A percentile compares a stretch with the other conserved stretches of the same genome.
Conservation (phyloP, 768 basidiomycete species). For the Serendipita vermifera region DNA sequence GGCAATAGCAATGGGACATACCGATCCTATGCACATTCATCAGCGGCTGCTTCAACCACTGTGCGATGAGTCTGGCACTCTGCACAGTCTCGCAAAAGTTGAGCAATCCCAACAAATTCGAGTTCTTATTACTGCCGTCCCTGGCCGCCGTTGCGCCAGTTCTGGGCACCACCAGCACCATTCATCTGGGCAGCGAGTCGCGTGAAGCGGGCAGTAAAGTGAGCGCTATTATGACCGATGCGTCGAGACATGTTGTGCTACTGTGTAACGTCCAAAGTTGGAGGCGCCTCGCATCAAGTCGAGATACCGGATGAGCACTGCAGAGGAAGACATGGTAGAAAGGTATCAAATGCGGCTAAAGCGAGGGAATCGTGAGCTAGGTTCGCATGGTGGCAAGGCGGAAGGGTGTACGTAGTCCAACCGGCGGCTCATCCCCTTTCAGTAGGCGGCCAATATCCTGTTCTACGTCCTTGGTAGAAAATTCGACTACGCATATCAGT, state of each 20-base stretch:
- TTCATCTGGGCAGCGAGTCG: constrained; percentile 35
- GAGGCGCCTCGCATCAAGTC: constrained; percentile 61
- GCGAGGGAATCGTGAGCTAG: not conserved
- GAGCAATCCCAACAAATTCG: constrained; percentile 74
- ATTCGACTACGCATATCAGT: constrained; percentile 51
- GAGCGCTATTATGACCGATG: constrained; percentile 81
- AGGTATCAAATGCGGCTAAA: constrained; percentile 64
- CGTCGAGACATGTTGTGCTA: constrained; percentile 84
- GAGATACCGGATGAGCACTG: constrained; percentile 74
- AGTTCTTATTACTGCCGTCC: constrained; percentile 60
- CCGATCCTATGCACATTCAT: constrained; percentile 89
- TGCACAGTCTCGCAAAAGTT: constrained; percentile 97
- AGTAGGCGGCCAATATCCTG: constrained; percentile 68
- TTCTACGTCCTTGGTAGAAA: constrained; percentile 60
- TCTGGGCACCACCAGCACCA: constrained; percentile 13
- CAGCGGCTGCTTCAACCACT: constrained; percentile 93
- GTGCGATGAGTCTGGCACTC: constrained; percentile 72
- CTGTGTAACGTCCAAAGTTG: constrained; percentile 66
- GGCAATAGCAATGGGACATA: constrained; percentile 27
- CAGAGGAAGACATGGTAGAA: constrained; percentile 66
- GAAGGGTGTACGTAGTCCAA: constrained; percentile 30
- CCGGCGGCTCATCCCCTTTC: constrained; percentile 30
- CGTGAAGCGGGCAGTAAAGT: constrained; percentile 66
- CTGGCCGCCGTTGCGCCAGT: constrained; percentile 18
- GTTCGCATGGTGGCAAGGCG: not conserved